Evolutionary conservation across 257 asterid species (phyloP).

Genomic region (Solanum sitiens): DNA sequence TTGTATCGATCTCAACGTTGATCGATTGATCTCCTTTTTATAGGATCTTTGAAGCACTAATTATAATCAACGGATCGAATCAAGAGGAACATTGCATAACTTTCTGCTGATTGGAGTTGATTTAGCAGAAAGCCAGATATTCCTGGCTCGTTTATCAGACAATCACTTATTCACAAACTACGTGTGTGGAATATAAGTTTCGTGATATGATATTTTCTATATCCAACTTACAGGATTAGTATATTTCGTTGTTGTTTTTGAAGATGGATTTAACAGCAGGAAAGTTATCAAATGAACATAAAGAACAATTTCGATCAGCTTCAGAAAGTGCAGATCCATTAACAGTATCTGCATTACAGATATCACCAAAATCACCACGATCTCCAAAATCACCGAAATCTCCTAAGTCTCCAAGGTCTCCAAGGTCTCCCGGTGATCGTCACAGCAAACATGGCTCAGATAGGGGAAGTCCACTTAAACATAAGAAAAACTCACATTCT

Average conservation of each 20-base stretch:
- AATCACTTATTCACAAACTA: background rate
- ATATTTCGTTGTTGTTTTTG: background rate
- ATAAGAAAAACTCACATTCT: conserved; percentile 34
- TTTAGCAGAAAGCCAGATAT: background rate
- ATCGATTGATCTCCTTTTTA: background rate
- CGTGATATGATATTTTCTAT: background rate
- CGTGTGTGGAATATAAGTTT: background rate
- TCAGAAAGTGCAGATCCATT: conserved; percentile 54
- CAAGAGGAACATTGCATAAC: background rate
- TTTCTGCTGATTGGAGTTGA: background rate
- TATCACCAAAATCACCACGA: conserved; percentile 30
- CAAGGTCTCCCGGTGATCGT: conserved; percentile 23
- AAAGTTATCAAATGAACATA: conserved; percentile 53
- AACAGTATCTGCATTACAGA: conserved; percentile 24
- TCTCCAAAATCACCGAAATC: conserved; percentile 2
- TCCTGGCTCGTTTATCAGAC: background rate
- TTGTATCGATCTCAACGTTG: background rate
- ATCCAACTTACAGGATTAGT: background rate
- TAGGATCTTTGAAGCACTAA: background rate
- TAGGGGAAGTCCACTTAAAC: conserved; percentile 51
- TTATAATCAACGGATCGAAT: background rate
- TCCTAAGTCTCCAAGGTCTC: conserved; percentile 32
- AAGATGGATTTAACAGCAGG: conserved; percentile 39
- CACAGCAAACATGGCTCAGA: conserved; percentile 15
- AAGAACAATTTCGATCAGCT: conserved; percentile 36